Evolutionary conservation across 306 rosid species (phyloP).

Genomic region (Prunus kanzakura): DNA sequence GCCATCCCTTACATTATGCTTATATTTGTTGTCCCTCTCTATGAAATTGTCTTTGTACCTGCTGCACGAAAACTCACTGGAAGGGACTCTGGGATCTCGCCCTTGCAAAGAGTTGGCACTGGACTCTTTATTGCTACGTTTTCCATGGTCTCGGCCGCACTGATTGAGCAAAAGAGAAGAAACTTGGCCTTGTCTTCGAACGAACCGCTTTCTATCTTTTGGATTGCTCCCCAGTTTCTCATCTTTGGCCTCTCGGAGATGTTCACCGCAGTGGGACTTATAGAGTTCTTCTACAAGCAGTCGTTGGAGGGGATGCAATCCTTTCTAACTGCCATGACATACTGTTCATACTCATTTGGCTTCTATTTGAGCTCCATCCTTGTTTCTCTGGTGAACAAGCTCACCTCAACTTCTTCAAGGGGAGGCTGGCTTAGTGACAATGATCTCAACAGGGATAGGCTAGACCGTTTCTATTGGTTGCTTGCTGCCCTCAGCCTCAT

Average conservation of each 20-base stretch:
- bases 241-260: slow-evolving; percentile 58
- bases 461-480: slow-evolving; percentile 62
- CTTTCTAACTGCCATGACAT: slow-evolving; percentile 59
- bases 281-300: slow-evolving; percentile 62
- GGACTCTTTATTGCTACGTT: slow-evolving; percentile 57
- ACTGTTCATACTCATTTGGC: slow-evolving; percentile 63
- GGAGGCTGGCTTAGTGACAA: slow-evolving; percentile 56
- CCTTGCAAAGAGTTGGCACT: slow-evolving; percentile 50
- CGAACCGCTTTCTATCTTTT: slow-evolving; percentile 40
- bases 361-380: slow-evolving; percentile 59
- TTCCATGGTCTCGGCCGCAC: slow-evolving; percentile 61
- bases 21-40: slow-evolving; percentile 53
- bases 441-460: slow-evolving; percentile 50
- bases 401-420: slow-evolving; percentile 21
- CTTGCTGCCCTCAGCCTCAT: slow-evolving; percentile 52
- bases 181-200: slow-evolving; percentile 9
- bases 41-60: slow-evolving; percentile 52
- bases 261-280: slow-evolving; percentile 58
- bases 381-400: slow-evolving; percentile 49
- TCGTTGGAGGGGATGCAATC: slow-evolving; percentile 59
- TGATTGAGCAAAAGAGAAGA: slow-evolving; percentile 49
- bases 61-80: slow-evolving; percentile 40
- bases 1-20: slow-evolving; percentile 58
- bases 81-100: slow-evolving; percentile 47
- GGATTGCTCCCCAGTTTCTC: slow-evolving; percentile 59